Conservation (phyloP, 176 grass and related monocot species). For the Bolboschoenus planiculmis region DNA sequence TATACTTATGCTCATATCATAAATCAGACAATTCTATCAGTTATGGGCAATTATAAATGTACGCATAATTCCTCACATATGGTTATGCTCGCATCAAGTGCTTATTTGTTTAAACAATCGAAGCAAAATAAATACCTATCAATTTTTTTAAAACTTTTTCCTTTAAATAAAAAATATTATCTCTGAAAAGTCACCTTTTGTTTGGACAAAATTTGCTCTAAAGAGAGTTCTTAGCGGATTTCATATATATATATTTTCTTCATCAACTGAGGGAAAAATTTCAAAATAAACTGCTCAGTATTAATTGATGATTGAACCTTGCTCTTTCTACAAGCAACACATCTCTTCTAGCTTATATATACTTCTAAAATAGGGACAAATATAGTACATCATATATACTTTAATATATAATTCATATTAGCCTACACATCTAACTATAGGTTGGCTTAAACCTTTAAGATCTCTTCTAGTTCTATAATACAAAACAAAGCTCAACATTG, state of each 20-base stretch:
- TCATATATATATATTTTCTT: too few relatives aligned
- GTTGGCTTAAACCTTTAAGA: not conserved
- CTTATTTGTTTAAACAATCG: too few relatives aligned
- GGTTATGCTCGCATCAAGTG: too few relatives aligned
- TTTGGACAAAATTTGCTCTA: too few relatives aligned
- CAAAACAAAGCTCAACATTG: slow-evolving; percentile 5
- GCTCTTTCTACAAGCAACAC: not conserved
- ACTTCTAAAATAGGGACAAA: not conserved
- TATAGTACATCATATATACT: not conserved
- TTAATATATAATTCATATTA: not conserved
- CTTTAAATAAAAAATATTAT: too few relatives aligned
- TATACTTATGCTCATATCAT: not conserved
- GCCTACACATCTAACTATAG: not conserved
- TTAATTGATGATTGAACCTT: not conserved
- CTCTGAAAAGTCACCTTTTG: too few relatives aligned
- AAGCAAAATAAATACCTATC: too few relatives aligned
- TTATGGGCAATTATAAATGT: not conserved
- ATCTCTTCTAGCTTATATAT: not conserved
- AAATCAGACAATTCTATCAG: not conserved
- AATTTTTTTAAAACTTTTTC: too few relatives aligned
- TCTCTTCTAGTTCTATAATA: slow-evolving; percentile 19
- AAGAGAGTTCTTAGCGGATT: too few relatives aligned
- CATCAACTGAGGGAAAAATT: not conserved
- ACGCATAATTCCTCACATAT: not conserved
- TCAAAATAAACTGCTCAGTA: not conserved